phyloP scores from a whole-genome alignment of 495 filamentous ascomycete genomes.

The Hypomontagnella monticulosa region DNA sequence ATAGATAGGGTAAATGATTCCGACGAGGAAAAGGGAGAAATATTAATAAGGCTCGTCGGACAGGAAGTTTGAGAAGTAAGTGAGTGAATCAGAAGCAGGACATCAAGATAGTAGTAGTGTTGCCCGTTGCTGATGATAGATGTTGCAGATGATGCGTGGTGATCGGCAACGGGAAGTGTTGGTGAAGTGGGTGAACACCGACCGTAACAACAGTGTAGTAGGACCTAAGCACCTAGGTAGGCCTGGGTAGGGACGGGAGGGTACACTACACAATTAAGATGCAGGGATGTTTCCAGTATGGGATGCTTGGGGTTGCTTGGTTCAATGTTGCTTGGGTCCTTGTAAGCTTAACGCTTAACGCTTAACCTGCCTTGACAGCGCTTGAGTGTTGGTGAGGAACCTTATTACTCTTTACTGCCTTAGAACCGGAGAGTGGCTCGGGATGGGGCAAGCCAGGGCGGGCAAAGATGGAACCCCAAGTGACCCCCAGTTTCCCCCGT shows the following conservation, averaged over 20 bases:
- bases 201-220: not conserved
- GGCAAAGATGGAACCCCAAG: conserved; percentile 40
- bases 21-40: not conserved
- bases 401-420: conserved; percentile 21
- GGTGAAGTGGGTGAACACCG: conserved; percentile 37
- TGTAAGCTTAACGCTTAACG: no score
- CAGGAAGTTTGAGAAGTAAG: not conserved
- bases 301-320: conserved; percentile 1
- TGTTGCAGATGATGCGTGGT: conserved; percentile 43
- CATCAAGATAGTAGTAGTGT: conserved; percentile 20
- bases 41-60: conserved; percentile 8
- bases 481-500: not conserved
- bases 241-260: not conserved
- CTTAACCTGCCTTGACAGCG: no score
- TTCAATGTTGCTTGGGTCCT: conserved; percentile 10
- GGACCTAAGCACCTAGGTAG: not conserved
- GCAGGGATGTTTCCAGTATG: conserved; percentile 35
- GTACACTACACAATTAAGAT: conserved; percentile 13
- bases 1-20: not conserved
- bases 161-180: conserved; percentile 40
- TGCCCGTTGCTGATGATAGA: conserved; percentile 34
- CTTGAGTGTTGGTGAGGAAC: conserved; percentile 27
- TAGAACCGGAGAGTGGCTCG: conserved; percentile 26
- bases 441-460: conserved; percentile 23
- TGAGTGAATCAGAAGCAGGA: conserved; percentile 16